Conservation (phyloP, 345 rosid genomes). For the Brassica cretica region DNA sequence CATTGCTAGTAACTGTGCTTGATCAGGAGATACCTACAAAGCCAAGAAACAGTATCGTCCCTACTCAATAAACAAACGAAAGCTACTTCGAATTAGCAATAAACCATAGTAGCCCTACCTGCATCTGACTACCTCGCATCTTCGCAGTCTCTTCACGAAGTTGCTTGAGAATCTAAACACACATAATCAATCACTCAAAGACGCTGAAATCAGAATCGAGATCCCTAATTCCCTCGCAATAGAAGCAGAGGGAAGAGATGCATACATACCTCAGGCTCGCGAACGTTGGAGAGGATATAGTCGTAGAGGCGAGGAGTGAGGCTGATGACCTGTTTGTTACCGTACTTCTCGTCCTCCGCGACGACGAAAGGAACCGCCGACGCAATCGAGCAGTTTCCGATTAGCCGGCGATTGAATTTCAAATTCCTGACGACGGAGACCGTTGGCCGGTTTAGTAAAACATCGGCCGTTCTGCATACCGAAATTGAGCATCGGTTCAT, state of each 20-base stretch:
- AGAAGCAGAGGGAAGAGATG: not conserved
- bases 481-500: slow-evolving; percentile 33
- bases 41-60: not conserved
- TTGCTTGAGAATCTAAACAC: slow-evolving; percentile 62
- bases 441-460: slow-evolving; percentile 6
- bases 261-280: slow-evolving; percentile 66
- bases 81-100: slow-evolving; percentile 4
- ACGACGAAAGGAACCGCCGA: slow-evolving; percentile 43
- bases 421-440: slow-evolving; percentile 15
- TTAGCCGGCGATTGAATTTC: slow-evolving; percentile 31
- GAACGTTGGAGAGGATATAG: slow-evolving; percentile 77
- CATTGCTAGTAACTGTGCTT: slow-evolving; percentile 89
- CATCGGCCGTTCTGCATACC: slow-evolving; percentile 15
- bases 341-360: slow-evolving; percentile 67
- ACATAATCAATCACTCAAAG: not conserved
- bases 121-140: slow-evolving; percentile 89
- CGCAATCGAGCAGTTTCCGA: slow-evolving; percentile 39
- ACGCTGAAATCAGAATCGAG: not conserved
- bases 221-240: not conserved
- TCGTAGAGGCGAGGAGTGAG: slow-evolving; percentile 77
- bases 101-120: slow-evolving; percentile 45
- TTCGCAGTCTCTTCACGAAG: slow-evolving; percentile 87
- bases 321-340: slow-evolving; percentile 72
- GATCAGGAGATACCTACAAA: slow-evolving; percentile 86
- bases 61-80: not conserved